These are phyloP conservation scores for Mycena capillaripes DNA, from an alignment of 768 basidiomycete species.

Conservation along the genomic window DNA sequence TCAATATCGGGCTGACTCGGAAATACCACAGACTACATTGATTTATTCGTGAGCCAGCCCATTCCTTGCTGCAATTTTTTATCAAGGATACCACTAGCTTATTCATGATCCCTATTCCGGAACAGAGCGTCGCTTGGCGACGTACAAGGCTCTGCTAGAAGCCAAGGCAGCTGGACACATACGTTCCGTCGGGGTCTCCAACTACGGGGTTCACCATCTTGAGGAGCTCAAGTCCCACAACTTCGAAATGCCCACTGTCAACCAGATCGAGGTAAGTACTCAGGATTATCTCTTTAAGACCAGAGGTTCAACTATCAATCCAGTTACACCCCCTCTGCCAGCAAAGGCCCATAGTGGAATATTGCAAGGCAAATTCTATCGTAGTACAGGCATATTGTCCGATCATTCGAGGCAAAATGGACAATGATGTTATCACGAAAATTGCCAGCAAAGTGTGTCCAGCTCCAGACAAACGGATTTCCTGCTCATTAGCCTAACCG, in stretches of 20 bases:
- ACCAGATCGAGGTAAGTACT: slow-evolving; percentile 81
- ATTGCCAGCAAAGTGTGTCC: slow-evolving; percentile 71
- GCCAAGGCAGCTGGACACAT: slow-evolving; percentile 76
- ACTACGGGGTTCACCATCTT: slow-evolving; percentile 80
- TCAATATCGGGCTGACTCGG: not conserved
- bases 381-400: slow-evolving; percentile 84
- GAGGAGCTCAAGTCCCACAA: slow-evolving; percentile 79
- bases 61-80: not conserved
- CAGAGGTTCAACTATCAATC: not conserved
- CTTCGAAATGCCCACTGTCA: slow-evolving; percentile 76
- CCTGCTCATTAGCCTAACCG: not conserved
- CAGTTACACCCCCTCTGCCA: slow-evolving; percentile 89
- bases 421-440: slow-evolving; percentile 65
- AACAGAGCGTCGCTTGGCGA: slow-evolving; percentile 72
- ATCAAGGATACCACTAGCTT: slow-evolving; percentile 46
- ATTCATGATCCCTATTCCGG: slow-evolving; percentile 83
- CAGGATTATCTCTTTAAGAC: not conserved
- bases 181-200: slow-evolving; percentile 84
- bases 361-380: slow-evolving; percentile 73
- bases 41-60: slow-evolving; percentile 63
- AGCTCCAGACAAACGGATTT: too few relatives aligned
- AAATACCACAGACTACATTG: slow-evolving; percentile 65
- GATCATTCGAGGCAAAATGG: slow-evolving; percentile 72
- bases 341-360: slow-evolving; percentile 82
- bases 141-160: slow-evolving; percentile 79